These are phyloP conservation scores for Gossypium lobatum DNA, from an alignment of 441 rosid species.

Conservation along the genomic window DNA sequence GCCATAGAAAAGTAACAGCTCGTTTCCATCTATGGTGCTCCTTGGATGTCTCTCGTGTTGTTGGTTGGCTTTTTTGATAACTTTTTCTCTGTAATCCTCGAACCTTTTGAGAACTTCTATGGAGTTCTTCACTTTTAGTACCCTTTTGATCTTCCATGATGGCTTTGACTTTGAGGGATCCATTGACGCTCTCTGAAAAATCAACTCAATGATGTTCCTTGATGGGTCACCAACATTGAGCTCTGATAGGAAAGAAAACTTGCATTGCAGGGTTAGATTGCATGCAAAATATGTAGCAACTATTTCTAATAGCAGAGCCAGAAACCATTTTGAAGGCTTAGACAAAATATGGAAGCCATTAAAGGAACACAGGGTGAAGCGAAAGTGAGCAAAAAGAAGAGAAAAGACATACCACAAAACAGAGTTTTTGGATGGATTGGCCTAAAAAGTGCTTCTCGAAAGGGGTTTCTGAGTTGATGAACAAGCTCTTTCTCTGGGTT, in stretches of 20 bases:
- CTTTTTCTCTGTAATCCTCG: conserved; percentile 38
- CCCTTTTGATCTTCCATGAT: conserved; percentile 28
- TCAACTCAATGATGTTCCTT: conserved; percentile 40
- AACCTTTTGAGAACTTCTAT: conserved; percentile 31
- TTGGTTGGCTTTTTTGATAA: conserved; percentile 29
- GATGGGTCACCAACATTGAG: conserved; percentile 37
- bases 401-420: conserved; percentile 25
- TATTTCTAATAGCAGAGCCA: neutral
- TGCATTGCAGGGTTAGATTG: neutral
- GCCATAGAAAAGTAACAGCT: conserved; percentile 43
- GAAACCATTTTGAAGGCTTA: neutral
- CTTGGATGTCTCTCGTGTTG: conserved; percentile 28
- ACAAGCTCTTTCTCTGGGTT: conserved; percentile 6
- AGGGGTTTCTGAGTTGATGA: conserved; percentile 21
- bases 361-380: neutral
- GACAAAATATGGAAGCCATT: neutral
- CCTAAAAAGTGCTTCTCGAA: conserved; percentile 21
- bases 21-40: conserved; percentile 47
- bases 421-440: conserved; percentile 19
- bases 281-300: neutral
- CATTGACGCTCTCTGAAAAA: conserved; percentile 32
- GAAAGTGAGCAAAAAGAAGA: neutral
- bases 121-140: conserved; percentile 39
- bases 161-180: conserved; percentile 37
- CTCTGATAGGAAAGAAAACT: conserved; percentile 19